Evolutionary conservation across 129 eudicot genomes (phyloP).

Genomic region (Helianthus tuberosus): DNA sequence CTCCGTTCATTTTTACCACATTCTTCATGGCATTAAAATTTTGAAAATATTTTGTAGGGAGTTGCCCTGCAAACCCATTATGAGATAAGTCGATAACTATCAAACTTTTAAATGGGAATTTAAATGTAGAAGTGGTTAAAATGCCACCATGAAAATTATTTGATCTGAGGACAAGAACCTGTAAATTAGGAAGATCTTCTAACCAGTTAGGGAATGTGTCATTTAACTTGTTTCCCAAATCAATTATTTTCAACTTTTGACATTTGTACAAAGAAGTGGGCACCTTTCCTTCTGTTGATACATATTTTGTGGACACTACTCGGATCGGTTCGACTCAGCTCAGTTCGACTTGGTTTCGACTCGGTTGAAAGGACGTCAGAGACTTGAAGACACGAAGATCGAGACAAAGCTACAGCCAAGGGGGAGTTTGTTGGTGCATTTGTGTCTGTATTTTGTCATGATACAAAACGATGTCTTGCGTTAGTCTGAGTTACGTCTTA

Average conservation of each 20-base stretch:
- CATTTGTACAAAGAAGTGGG: slow-evolving; percentile 39
- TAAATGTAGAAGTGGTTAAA: neutral
- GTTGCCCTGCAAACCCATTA: slow-evolving; percentile 33
- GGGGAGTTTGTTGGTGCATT: too few species aligned
- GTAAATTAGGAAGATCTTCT: slow-evolving; percentile 28
- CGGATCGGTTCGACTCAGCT: too few species aligned
- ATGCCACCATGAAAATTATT: slow-evolving; percentile 42
- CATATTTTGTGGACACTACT: too few species aligned
- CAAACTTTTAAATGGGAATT: slow-evolving; percentile 25
- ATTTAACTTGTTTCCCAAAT: slow-evolving; percentile 36
- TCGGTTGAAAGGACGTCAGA: too few species aligned
- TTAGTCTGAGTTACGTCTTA: too few species aligned
- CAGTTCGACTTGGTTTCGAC: too few species aligned
- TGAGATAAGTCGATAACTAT: slow-evolving; percentile 45
- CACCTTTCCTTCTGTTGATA: too few species aligned
- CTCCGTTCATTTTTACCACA: neutral
- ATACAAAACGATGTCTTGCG: too few species aligned
- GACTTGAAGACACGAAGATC: too few species aligned
- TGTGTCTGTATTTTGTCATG: too few species aligned
- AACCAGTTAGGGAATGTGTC: slow-evolving; percentile 41
- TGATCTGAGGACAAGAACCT: slow-evolving; percentile 37
- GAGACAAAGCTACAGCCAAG: too few species aligned
- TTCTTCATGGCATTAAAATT: slow-evolving; percentile 32
- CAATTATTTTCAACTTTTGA: slow-evolving; percentile 22
- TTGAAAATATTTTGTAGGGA: slow-evolving; percentile 31